These are phyloP conservation scores for Cadophora luteo-olivacea DNA, from an alignment of 2,329 filamentous ascomycete species.

Conservation along the genomic window DNA sequence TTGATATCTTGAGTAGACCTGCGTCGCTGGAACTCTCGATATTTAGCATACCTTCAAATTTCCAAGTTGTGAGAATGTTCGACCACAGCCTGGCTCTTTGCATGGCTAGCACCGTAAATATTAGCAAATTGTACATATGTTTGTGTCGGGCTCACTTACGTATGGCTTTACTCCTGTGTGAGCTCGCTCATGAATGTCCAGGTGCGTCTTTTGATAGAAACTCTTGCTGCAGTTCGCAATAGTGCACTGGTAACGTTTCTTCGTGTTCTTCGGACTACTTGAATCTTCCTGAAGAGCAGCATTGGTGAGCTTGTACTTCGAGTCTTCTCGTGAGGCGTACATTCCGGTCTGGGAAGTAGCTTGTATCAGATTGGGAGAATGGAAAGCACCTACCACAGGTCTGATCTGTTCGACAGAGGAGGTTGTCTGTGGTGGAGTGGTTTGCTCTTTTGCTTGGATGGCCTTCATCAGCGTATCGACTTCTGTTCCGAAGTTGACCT, in stretches of 20 bases:
- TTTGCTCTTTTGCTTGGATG: conserved; percentile 72
- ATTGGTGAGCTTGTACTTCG: conserved; percentile 37
- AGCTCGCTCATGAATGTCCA: conserved; percentile 86
- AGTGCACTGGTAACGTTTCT: conserved; percentile 75
- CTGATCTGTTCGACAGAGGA: conserved; percentile 33
- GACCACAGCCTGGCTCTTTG: conserved; percentile 74
- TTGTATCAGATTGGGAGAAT: conserved; percentile 44
- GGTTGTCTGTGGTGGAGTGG: conserved; percentile 43
- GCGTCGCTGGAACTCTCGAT: not conserved
- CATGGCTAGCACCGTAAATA: conserved; percentile 53
- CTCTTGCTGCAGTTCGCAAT: conserved; percentile 78
- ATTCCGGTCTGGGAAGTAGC: conserved; percentile 16
- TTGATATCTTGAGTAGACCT: conserved; percentile 12
- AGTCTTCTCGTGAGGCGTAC: conserved; percentile 23
- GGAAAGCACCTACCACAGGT: conserved; percentile 41
- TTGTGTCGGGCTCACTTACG: conserved; percentile 57
- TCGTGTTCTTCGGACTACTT: conserved; percentile 31
- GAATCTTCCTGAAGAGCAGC: conserved; percentile 34
- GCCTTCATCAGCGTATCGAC: conserved; percentile 89
- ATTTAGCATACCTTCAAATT: conserved; percentile 75
- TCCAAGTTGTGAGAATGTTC: conserved; percentile 86
- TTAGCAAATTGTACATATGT: conserved; percentile 36
- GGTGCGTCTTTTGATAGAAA: conserved; percentile 91
- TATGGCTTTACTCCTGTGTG: conserved; percentile 94
- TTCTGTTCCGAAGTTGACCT: conserved; percentile 77